A percentile compares a stretch with the other conserved stretches of the same genome.
phyloP scores from a whole-genome alignment of 805 yeast genomes.

The Wickerhamomyces rabaulensis region DNA sequence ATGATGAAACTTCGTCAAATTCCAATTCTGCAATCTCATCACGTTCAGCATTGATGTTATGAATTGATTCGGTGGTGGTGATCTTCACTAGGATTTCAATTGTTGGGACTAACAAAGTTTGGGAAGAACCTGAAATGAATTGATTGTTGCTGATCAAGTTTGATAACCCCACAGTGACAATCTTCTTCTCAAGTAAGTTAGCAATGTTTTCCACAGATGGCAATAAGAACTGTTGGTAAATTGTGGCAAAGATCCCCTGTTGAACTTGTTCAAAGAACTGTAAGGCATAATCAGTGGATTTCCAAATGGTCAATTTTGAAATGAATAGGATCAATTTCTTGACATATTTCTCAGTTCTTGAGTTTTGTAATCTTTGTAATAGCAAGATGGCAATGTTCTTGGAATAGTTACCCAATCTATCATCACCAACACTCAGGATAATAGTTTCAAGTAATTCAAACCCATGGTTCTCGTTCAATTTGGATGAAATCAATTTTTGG shows the following conservation, averaged over 20 bases:
- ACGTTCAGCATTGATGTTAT: conserved; percentile 26
- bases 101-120: conserved; percentile 36
- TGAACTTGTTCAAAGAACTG: conserved; percentile 72
- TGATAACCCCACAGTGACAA: conserved; percentile 45
- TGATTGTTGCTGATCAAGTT: conserved; percentile 34
- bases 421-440: conserved; percentile 49
- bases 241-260: conserved; percentile 47
- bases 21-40: conserved; percentile 40
- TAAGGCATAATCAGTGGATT: conserved; percentile 47
- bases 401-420: conserved; percentile 44
- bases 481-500: conserved; percentile 86
- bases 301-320: conserved; percentile 43
- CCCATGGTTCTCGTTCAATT: conserved; percentile 73
- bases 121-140: conserved; percentile 36
- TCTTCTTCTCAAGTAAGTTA: conserved; percentile 51
- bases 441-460: conserved; percentile 78
- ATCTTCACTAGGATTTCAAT: conserved; percentile 38
- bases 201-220: conserved; percentile 41
- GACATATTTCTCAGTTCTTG: conserved; percentile 78
- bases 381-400: conserved; percentile 73
- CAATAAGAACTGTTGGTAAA: conserved; percentile 33
- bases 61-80: conserved; percentile 32
- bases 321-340: conserved; percentile 65
- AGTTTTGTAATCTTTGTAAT: conserved; percentile 72
- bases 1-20: conserved; percentile 68